Conservation (phyloP, 495 filamentous ascomycete genomes). For the Oidiodendron maius region DNA sequence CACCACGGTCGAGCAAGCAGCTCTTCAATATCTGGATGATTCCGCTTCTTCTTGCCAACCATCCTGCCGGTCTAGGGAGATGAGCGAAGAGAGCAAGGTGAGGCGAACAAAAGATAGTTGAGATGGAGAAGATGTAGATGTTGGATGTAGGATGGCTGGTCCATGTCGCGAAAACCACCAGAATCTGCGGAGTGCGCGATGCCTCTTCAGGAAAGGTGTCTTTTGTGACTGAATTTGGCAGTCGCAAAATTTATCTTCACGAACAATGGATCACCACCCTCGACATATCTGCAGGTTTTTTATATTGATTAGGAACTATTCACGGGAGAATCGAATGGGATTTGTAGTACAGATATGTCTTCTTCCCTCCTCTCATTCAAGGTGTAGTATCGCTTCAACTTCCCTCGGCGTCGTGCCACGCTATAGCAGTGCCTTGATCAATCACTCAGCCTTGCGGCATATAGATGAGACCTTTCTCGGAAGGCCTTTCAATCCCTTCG, state of each 20-base stretch:
- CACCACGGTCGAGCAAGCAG: slow-evolving; percentile 87
- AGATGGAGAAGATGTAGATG: background rate
- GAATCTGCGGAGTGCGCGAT: background rate
- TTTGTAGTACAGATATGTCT: too few relatives aligned
- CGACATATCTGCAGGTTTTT: too few relatives aligned
- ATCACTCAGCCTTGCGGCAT: slow-evolving; percentile 33
- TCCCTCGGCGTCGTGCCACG: too few relatives aligned
- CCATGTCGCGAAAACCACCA: background rate
- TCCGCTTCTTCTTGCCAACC: slow-evolving; percentile 85
- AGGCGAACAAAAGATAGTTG: background rate
- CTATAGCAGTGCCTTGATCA: slow-evolving; percentile 32
- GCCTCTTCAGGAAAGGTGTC: background rate
- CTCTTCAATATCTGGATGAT: slow-evolving; percentile 80
- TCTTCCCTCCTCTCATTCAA: too few relatives aligned
- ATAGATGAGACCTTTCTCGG: slow-evolving; percentile 36
- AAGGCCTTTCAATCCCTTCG: slow-evolving; percentile 37
- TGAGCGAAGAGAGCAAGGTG: background rate
- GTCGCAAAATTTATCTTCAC: too few relatives aligned
- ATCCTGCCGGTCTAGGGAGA: slow-evolving; percentile 3
- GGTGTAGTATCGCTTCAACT: too few relatives aligned
- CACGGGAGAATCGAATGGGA: too few relatives aligned
- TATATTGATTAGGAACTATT: too few relatives aligned
- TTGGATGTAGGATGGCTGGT: background rate
- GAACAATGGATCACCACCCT: too few relatives aligned
- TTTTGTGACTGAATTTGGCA: too few relatives aligned